Conservation (phyloP, 164 flowering plant species). For the Vitis amurensis region DNA sequence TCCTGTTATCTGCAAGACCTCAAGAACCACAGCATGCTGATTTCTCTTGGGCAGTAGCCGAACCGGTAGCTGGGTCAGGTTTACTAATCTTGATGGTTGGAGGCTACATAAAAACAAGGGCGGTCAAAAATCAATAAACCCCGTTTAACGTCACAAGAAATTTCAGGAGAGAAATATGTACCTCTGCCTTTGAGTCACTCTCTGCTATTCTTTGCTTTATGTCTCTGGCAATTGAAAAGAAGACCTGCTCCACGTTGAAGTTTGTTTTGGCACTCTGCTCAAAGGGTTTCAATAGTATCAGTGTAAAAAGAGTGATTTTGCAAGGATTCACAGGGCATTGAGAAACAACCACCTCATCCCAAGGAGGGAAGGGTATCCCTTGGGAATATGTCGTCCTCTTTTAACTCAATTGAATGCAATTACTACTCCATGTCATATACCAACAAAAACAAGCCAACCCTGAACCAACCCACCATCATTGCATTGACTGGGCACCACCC, state of each 20-base stretch:
- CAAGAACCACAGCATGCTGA: conserved; percentile 49
- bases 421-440: no score
- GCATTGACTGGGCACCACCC: no score
- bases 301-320: background rate
- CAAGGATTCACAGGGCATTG: background rate
- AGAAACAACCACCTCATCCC: no score
- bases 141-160: background rate
- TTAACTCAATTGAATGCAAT: no score
- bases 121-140: background rate
- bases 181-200: conserved; percentile 49
- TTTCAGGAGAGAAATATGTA: conserved; percentile 8
- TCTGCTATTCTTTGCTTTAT: conserved; percentile 56
- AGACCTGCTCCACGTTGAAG: conserved; percentile 59
- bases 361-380: no score
- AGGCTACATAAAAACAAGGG: conserved; percentile 29
- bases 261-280: conserved; percentile 61
- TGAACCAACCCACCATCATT: no score
- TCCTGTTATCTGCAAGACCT: background rate
- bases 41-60: conserved; percentile 34
- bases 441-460: no score
- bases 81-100: conserved; percentile 48
- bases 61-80: conserved; percentile 32
- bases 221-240: conserved; percentile 60
- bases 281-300: conserved; percentile 4
- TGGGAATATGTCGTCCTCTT: no score